Conservation (phyloP, 768 basidiomycete species). For the Podaxis rugospora region DNA sequence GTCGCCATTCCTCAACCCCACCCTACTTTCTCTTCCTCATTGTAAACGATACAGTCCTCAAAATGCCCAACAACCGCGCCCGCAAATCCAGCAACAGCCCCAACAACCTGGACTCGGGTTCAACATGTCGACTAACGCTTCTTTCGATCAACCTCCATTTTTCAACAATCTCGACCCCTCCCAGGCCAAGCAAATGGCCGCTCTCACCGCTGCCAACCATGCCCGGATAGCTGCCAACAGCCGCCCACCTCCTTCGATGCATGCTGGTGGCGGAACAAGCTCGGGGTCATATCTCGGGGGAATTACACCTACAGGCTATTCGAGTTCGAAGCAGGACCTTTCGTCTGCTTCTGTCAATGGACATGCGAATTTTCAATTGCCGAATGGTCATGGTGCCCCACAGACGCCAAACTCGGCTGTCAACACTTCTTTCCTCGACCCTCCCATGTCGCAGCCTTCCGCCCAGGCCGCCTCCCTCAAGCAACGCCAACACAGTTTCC, state of each 20-base stretch:
- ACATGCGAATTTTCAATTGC: constrained; percentile 43
- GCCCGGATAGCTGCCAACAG: constrained; percentile 55
- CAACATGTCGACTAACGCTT: constrained; percentile 24
- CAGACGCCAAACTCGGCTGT: constrained; percentile 31
- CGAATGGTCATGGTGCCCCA: constrained; percentile 33
- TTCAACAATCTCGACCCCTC: constrained; percentile 59
- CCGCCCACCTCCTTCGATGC: constrained; percentile 28
- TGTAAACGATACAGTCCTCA: constrained; percentile 25
- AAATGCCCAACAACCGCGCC: constrained; percentile 32
- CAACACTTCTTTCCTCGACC: constrained; percentile 40
- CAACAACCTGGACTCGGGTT: constrained; percentile 28
- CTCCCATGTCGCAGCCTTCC: constrained; percentile 33
- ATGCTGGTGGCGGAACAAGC: constrained; percentile 52
- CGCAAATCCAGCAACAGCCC: constrained; percentile 22
- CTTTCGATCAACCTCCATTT: constrained; percentile 32
- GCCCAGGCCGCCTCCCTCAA: constrained; percentile 33
- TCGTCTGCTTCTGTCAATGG: constrained; percentile 28
- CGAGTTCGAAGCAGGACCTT: constrained; percentile 42
- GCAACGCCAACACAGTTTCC: constrained; percentile 57
- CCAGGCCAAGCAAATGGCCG: constrained; percentile 77
- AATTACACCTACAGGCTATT: constrained; percentile 42
- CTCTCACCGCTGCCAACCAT: constrained; percentile 60
- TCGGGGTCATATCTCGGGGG: constrained; percentile 67
- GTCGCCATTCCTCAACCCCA: constrained; percentile 14
- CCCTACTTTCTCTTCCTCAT: constrained; percentile 12